Conservation (phyloP, 768 basidiomycete genomes). For the Plicaturopsis crispa region DNA sequence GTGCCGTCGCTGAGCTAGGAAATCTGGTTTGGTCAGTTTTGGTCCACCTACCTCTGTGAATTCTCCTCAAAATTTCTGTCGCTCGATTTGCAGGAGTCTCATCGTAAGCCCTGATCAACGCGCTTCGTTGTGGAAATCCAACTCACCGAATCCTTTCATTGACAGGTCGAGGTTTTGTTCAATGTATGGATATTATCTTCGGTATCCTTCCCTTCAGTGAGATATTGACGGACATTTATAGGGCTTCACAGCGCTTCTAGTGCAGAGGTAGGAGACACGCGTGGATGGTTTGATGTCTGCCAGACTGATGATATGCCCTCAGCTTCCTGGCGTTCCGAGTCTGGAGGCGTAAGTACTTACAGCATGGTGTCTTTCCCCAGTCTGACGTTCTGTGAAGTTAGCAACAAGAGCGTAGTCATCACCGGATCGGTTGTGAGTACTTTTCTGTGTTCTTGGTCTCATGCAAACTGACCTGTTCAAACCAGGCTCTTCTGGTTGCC, state of each 20-base stretch:
- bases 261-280: slow-evolving; percentile 32
- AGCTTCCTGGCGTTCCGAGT: slow-evolving; percentile 44
- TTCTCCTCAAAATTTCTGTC: too few relatives aligned
- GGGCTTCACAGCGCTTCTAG: slow-evolving; percentile 40
- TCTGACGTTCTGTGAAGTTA: slow-evolving; percentile 25
- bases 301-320: too few relatives aligned
- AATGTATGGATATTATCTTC: slow-evolving; percentile 33
- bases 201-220: too few relatives aligned
- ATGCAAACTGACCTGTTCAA: not conserved
- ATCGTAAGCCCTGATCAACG: slow-evolving; percentile 5
- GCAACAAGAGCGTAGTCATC: slow-evolving; percentile 34
- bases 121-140: not conserved
- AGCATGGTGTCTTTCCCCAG: not conserved
- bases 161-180: slow-evolving; percentile 43
- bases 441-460: not conserved
- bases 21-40: slow-evolving; percentile 34
- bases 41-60: not conserved
- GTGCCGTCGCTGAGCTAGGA: slow-evolving; percentile 17
- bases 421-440: slow-evolving; percentile 26
- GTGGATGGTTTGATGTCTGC: slow-evolving; percentile 1
- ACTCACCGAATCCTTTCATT: too few relatives aligned
- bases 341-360: slow-evolving; percentile 36
- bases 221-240: too few relatives aligned
- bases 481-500: slow-evolving; percentile 23
- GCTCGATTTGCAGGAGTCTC: too few relatives aligned